Percentiles rank a stretch among this genome's conserved stretches.
Conservation (phyloP, 2,329 filamentous ascomycete species). For the Neodidymelliopsis sp. region DNA sequence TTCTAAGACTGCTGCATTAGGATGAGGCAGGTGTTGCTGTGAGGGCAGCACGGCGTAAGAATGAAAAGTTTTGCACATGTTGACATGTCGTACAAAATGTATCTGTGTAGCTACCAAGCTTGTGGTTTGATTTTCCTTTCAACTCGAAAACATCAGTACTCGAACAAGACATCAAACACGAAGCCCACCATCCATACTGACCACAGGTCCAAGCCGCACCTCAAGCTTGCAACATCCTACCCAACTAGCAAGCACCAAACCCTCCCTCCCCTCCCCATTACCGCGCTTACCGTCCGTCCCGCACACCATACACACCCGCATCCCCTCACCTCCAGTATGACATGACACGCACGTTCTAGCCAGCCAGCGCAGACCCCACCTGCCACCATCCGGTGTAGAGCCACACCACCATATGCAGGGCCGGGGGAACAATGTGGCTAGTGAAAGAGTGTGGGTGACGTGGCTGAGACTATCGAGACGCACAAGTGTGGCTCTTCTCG, state of each 20-base stretch:
- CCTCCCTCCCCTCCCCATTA: no score
- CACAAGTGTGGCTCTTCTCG: background rate
- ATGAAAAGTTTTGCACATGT: background rate
- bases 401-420: constrained; percentile 6
- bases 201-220: no score
- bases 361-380: background rate
- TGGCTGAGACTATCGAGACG: constrained; percentile 2
- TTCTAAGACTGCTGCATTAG: constrained; percentile 73
- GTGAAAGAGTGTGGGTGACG: constrained; percentile 2
- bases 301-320: background rate
- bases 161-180: no score
- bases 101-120: no score
- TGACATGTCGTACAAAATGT: background rate
- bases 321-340: background rate
- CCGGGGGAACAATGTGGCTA: constrained; percentile 12
- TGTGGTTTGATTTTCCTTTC: no score
- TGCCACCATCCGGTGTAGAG: constrained; percentile 3
- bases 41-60: background rate
- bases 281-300: no score
- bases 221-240: no score
- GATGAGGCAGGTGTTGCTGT: background rate
- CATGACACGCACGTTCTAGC: background rate
- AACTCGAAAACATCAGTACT: no score
- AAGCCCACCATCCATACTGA: no score
- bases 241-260: no score